A percentile compares a stretch with the other conserved stretches of the same genome.
These are phyloP conservation scores for Strigomonas culicis DNA, from an alignment of 208 protist species.

Conservation along the genomic window DNA sequence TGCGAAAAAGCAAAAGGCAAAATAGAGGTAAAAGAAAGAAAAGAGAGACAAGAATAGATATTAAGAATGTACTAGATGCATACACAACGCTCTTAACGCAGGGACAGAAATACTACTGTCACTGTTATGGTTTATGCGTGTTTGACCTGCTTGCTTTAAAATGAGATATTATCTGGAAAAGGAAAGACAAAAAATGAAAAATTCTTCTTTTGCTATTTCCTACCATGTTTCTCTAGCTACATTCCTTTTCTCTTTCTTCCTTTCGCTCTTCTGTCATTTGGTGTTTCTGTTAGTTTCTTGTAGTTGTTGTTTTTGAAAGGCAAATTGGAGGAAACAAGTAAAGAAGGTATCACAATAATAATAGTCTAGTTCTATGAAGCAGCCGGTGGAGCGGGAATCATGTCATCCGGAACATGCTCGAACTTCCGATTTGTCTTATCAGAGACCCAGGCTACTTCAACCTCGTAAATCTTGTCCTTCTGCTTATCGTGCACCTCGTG, in stretches of 20 bases:
- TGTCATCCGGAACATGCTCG: conserved; percentile 47
- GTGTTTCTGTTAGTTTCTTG: background rate
- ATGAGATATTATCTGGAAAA: background rate
- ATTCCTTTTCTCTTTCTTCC: background rate
- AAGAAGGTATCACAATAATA: conserved; percentile 12
- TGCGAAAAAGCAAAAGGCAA: conserved; percentile 1
- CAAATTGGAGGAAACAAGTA: conserved; percentile 12
- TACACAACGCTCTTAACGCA: conserved; percentile 1
- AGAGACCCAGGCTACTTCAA: conserved; percentile 97
- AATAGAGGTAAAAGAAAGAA: conserved; percentile 1
- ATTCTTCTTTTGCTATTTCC: background rate
- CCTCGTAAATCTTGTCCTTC: conserved; percentile 97
- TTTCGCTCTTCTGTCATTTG: background rate
- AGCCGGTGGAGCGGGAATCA: conserved; percentile 49
- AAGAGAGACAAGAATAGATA: conserved; percentile 3
- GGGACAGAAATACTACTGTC: too few relatives aligned
- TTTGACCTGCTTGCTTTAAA: too few relatives aligned
- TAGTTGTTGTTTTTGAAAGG: conserved; percentile 8
- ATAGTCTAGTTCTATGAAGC: background rate
- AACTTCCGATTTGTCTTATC: conserved; percentile 85
- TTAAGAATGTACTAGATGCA: conserved; percentile 1
- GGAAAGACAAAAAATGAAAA: conserved; percentile 7
- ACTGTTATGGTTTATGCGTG: too few relatives aligned
- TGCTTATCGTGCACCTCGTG: conserved; percentile 77
- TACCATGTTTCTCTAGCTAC: background rate